Base-by-base conservation (phyloP, 805 yeast genomes). In the Tetrapisispora namnaoensis region DNA sequence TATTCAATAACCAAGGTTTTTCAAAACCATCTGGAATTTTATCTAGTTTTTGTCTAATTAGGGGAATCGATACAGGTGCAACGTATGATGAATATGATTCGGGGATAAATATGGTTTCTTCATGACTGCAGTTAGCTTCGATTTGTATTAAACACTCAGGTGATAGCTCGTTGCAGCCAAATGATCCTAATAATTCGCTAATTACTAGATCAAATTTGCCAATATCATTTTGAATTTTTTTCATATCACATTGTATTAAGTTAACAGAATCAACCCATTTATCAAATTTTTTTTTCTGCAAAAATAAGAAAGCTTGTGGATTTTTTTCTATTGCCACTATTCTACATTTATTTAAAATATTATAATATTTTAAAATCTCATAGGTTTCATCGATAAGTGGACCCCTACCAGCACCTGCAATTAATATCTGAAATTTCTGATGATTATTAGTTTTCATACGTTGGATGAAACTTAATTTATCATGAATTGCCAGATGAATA, bases 381-480 rank as follows among this genome's bases (percentile, higher is more conserved):
- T 75, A 66, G 0, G 77, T 69, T 20, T 74, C 69, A 41, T 80
- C 80, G 2, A 89, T 80, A 28, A 90, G 65, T 0, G 91, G 90
- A 1, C 97, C 97, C 42, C 88, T 69, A 1, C 97, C 97, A 0
- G 96, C 93, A 0, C 97, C 97, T 2, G 84, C 80, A 2, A 90
- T 74, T 4, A 84, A 72, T 9, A 86, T 67, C 11, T 67, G 66
- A 27, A 73, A 53, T 18, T 47, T 40, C 11, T 49, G 39, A 13
- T 46, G 48, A 30, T 37, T 37, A 11, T 34, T 37, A 10, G 7
- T 30, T 22, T 46, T 40, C 17, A 16, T 18, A 10, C 13, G 2
- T 11, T 22, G 35, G 9, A 24, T 40, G 17, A 16, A 24, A 4
- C 58, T 60, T 2, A 57, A 50, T 18, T 74, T 55, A 48, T 63